These are phyloP conservation scores for Russula vinacea DNA, from an alignment of 768 basidiomycete species.

Conservation along the genomic window DNA sequence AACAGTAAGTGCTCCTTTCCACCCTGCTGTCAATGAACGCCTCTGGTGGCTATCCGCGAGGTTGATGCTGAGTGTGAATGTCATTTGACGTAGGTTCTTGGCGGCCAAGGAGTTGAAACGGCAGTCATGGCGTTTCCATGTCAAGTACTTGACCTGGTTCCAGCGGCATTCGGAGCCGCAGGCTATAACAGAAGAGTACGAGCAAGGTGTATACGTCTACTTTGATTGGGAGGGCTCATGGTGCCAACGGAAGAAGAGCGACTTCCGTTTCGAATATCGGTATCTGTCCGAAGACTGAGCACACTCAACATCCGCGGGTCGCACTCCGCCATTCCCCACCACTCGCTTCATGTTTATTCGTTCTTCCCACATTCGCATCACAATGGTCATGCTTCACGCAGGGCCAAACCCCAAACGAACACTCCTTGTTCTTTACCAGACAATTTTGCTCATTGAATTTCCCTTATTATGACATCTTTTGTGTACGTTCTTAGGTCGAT, in stretches of 20 bases:
- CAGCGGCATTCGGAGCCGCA: conserved; percentile 97
- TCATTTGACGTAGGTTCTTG: conserved; percentile 58
- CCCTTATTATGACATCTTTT: conserved; percentile 11
- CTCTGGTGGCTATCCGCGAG: not conserved
- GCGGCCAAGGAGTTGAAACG: conserved; percentile 96
- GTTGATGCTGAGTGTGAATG: conserved; percentile 5
- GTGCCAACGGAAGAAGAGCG: conserved; percentile 97
- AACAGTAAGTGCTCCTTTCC: conserved; percentile 63
- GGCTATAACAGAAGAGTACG: conserved; percentile 98
- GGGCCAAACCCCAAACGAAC: conserved; percentile 10
- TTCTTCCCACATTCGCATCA: conserved; percentile 9
- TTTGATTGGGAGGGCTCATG: conserved; percentile 99
- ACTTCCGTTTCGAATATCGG: conserved; percentile 96
- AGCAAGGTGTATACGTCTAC: conserved; percentile 98
- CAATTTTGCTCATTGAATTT: conserved; percentile 14
- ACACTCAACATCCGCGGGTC: not conserved
- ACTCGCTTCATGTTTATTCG: not conserved
- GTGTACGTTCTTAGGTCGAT: conserved; percentile 24
- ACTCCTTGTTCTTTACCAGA: not conserved
- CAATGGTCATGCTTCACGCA: conserved; percentile 1
- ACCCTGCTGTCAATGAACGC: too few relatives aligned
- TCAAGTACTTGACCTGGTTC: conserved; percentile 99
- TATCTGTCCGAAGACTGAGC: conserved; percentile 85
- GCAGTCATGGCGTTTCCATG: conserved; percentile 98
- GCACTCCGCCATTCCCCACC: not conserved